phyloP scores from a whole-genome alignment of 2,329 filamentous ascomycete genomes.

The Pezicula radicicola region DNA sequence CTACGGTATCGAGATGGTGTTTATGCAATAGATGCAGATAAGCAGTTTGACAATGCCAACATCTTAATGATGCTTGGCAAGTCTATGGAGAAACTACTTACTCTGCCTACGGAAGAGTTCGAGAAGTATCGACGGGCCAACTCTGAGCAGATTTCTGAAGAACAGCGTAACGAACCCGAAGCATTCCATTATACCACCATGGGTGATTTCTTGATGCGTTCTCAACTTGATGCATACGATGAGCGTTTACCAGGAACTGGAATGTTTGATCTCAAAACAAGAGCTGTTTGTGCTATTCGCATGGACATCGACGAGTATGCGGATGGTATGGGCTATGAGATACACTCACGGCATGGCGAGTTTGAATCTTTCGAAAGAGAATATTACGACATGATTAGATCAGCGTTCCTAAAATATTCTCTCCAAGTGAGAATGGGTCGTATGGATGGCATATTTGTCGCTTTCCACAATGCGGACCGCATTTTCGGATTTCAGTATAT shows the following conservation, averaged over 20 bases:
- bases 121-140: constrained; percentile 75
- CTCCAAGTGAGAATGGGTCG: constrained; percentile 94
- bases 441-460: constrained; percentile 98
- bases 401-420: constrained; percentile 94
- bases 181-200: constrained; percentile 84
- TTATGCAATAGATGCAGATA: constrained; percentile 96
- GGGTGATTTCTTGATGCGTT: constrained; percentile 89
- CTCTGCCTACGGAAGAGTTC: constrained; percentile 76
- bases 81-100: constrained; percentile 94
- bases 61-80: constrained; percentile 90
- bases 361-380: constrained; percentile 95
- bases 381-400: constrained; percentile 93
- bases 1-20: constrained; percentile 77
- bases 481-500: constrained; percentile 99
- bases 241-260: constrained; percentile 82
- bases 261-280: constrained; percentile 95
- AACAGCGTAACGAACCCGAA: constrained; percentile 70
- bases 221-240: constrained; percentile 90
- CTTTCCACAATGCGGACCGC: constrained; percentile 89
- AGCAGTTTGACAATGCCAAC: constrained; percentile 81
- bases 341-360: constrained; percentile 69
- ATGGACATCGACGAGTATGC: constrained; percentile 77
- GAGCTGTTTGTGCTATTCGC: constrained; percentile 86
- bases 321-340: constrained; percentile 81
- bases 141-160: constrained; percentile 66